These are phyloP conservation scores for Terfezia boudieri DNA, from an alignment of 495 filamentous ascomycete genomes.

Conservation along the genomic window DNA sequence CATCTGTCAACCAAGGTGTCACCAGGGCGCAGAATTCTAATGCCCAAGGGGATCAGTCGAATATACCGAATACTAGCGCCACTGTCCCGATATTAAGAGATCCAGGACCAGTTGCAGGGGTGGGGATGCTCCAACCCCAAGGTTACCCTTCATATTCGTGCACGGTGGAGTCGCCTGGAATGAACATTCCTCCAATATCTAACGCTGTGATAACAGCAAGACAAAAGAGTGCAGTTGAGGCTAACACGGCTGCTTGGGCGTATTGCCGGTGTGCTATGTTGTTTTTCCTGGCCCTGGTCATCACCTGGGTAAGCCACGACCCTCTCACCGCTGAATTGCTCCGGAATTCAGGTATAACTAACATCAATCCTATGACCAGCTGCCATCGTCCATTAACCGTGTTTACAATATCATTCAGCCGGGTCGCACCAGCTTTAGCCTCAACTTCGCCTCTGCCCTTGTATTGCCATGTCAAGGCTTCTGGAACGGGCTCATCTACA, in stretches of 20 bases:
- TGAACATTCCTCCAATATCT: background rate
- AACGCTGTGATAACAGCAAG: background rate
- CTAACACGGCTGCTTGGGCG: conserved; percentile 45
- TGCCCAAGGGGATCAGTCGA: background rate
- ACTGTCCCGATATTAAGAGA: background rate
- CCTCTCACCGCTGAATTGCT: background rate
- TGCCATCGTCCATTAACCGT: conserved; percentile 61
- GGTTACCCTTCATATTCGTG: background rate
- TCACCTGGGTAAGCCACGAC: conserved; percentile 43
- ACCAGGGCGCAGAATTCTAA: conserved; percentile 4
- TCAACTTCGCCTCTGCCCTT: conserved; percentile 48
- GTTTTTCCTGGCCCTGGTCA: conserved; percentile 62
- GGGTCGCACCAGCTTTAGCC: conserved; percentile 29
- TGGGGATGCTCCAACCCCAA: background rate
- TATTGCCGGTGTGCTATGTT: conserved; percentile 67
- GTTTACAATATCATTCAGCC: conserved; percentile 43
- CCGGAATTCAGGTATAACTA: background rate
- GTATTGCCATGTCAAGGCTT: conserved; percentile 72
- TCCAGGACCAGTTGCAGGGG: background rate
- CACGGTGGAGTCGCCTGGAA: background rate
- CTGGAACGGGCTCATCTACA: conserved; percentile 68
- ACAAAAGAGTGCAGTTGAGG: conserved; percentile 20
- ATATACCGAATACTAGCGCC: background rate
- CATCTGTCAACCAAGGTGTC: background rate
- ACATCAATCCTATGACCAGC: conserved; percentile 17